Percentiles rank a stretch among this genome's conserved stretches.
These are phyloP conservation scores for Thelonectria olida DNA, from an alignment of 2,329 filamentous ascomycete genomes.

Conservation along the genomic window DNA sequence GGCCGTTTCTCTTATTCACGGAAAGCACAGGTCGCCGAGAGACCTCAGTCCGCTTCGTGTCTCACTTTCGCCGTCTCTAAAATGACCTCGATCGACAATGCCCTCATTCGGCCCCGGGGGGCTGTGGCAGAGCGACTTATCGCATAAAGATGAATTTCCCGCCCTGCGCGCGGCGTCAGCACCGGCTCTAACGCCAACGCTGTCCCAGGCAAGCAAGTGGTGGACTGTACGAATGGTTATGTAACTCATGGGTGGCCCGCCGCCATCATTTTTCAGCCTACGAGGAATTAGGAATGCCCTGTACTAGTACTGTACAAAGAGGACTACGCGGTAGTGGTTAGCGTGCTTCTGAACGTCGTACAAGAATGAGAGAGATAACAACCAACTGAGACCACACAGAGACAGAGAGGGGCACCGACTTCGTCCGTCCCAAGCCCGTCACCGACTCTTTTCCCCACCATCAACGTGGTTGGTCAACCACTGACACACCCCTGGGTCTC, in stretches of 20 bases:
- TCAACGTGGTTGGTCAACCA: neutral
- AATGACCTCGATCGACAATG: neutral
- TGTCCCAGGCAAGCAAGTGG: too few species aligned
- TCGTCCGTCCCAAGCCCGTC: neutral
- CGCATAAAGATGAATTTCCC: constrained; percentile 31
- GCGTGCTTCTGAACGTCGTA: neutral
- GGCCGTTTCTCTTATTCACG: neutral
- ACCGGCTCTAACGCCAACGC: constrained; percentile 23
- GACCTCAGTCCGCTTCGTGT: constrained; percentile 5
- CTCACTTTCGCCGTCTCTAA: neutral
- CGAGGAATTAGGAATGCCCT: too few species aligned
- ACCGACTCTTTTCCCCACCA: neutral
- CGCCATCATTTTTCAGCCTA: neutral
- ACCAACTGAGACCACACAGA: too few species aligned
- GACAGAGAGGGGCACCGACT: too few species aligned
- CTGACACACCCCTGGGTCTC: too few species aligned
- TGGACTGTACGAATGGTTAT: too few species aligned
- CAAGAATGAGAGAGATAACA: too few species aligned
- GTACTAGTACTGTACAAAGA: too few species aligned
- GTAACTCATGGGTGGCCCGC: too few species aligned
- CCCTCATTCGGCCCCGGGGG: constrained; percentile 2
- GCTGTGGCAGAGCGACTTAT: too few species aligned
- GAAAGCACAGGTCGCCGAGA: constrained; percentile 16
- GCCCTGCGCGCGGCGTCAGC: constrained; percentile 27
- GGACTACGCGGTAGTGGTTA: too few species aligned